Conservation (phyloP, 2,329 filamentous ascomycete species). For the Aspergillus intermedius region DNA sequence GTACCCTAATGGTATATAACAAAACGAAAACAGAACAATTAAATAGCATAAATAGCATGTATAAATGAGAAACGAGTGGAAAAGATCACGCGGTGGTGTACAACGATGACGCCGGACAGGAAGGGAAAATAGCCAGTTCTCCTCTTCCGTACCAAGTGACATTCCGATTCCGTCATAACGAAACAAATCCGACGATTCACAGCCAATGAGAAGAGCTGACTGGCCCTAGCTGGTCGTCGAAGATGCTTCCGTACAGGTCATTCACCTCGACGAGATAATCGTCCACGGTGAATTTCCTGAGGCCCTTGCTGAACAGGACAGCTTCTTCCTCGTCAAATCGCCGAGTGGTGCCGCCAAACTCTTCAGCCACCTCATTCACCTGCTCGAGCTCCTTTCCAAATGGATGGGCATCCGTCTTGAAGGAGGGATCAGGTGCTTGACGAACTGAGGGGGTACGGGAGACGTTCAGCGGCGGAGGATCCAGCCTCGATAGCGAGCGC, state of each 20-base stretch:
- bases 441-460: conserved; percentile 28
- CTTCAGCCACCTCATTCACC: conserved; percentile 87
- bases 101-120: conserved; percentile 8
- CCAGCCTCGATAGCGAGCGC: conserved; percentile 54
- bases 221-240: conserved; percentile 41
- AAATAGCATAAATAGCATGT: conserved; percentile 8
- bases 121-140: conserved; percentile 21
- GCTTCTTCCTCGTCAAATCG: conserved; percentile 64
- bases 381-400: conserved; percentile 88
- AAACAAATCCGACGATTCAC: conserved; percentile 15
- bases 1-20: conserved; percentile 20
- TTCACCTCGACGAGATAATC: conserved; percentile 82
- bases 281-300: conserved; percentile 67
- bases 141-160: background rate
- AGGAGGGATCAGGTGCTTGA: conserved; percentile 32
- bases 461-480: conserved; percentile 35
- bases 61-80: conserved; percentile 13
- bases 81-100: conserved; percentile 18
- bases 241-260: conserved; percentile 58
- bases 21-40: conserved; percentile 3
- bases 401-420: conserved; percentile 51
- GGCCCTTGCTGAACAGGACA: conserved; percentile 61
- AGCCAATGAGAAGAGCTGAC: conserved; percentile 35
- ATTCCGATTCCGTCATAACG: background rate
- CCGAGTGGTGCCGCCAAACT: conserved; percentile 62